Percentiles rank a stretch among this genome's conserved stretches.
Conservation (phyloP, 208 protist species). For the Strigomonas culicis region DNA sequence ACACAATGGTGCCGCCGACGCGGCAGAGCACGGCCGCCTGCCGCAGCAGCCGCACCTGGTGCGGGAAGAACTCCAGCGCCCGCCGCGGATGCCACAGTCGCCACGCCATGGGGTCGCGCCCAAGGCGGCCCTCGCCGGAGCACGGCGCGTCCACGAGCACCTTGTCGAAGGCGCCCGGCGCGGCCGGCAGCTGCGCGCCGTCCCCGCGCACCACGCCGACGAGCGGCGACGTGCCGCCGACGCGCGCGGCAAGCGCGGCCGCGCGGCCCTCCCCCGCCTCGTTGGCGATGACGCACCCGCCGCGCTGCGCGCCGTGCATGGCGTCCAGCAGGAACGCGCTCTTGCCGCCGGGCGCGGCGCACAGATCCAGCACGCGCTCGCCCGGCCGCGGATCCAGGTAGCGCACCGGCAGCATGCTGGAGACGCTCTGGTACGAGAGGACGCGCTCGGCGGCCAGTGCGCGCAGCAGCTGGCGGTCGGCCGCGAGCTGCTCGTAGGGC, state of each 20-base stretch:
- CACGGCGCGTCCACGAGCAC: constrained; percentile 94
- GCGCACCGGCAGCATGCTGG: constrained; percentile 75
- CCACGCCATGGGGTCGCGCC: constrained; percentile 70
- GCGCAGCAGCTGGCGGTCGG: constrained; percentile 53
- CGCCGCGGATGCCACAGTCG: constrained; percentile 74
- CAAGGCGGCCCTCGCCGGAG: constrained; percentile 92
- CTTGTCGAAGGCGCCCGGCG: constrained; percentile 48
- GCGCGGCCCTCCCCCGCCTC: constrained; percentile 40
- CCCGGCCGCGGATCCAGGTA: constrained; percentile 57
- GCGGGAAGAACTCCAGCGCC: constrained; percentile 51
- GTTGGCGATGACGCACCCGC: constrained; percentile 64
- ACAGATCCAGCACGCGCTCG: constrained; percentile 78
- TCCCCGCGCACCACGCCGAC: constrained; percentile 32
- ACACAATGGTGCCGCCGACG: constrained; percentile 88
- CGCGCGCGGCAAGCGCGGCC: constrained; percentile 29
- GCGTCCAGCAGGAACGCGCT: constrained; percentile 56
- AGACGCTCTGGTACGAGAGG: constrained; percentile 61
- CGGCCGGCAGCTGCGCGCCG: constrained; percentile 17
- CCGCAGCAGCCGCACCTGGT: constrained; percentile 74
- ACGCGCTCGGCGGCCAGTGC: constrained; percentile 55
- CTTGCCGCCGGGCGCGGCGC: constrained; percentile 85
- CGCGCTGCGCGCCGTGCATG: constrained; percentile 17
- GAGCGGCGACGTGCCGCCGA: constrained; percentile 32
- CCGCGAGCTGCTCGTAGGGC: constrained; percentile 33
- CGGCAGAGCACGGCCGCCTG: constrained; percentile 57